Conservation (phyloP, 768 basidiomycete species). For the Termitomyces sp. region DNA sequence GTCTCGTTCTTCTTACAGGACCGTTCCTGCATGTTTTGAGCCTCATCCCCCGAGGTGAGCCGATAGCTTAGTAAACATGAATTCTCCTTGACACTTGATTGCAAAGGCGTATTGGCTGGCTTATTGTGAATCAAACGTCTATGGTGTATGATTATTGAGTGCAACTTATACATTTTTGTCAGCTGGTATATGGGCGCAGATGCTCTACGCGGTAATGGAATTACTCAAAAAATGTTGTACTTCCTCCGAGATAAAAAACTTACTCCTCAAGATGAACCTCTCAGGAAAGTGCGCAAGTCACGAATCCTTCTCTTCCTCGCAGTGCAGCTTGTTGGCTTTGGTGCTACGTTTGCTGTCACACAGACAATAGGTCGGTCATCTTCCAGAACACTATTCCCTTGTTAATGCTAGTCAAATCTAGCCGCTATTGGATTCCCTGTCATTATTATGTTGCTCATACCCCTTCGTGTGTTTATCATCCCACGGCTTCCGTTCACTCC, state of each 20-base stretch:
- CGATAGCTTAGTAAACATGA: slow-evolving; percentile 2
- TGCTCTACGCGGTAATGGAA: slow-evolving; percentile 74
- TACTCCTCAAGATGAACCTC: slow-evolving; percentile 61
- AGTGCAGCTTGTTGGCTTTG: slow-evolving; percentile 80
- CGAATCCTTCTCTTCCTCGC: slow-evolving; percentile 66
- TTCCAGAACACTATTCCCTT: slow-evolving; percentile 2
- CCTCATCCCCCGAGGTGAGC: slow-evolving; percentile 65
- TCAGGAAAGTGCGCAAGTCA: slow-evolving; percentile 67
- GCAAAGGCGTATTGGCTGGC: slow-evolving; percentile 67
- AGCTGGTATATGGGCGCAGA: slow-evolving; percentile 93
- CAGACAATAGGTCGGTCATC: slow-evolving; percentile 70
- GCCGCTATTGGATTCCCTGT: slow-evolving; percentile 91
- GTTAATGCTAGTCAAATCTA: slow-evolving; percentile 19
- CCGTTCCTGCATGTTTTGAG: slow-evolving; percentile 79
- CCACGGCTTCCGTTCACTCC: slow-evolving; percentile 69
- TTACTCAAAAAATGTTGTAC: slow-evolving; percentile 76
- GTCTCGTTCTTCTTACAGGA: slow-evolving; percentile 71
- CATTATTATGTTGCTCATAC: slow-evolving; percentile 79
- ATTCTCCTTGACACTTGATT: not conserved
- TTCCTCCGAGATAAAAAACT: slow-evolving; percentile 67
- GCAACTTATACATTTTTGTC: not conserved
- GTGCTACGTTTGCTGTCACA: slow-evolving; percentile 83
- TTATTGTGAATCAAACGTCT: slow-evolving; percentile 60
- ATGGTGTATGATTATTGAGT: not conserved
- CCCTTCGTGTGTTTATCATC: slow-evolving; percentile 64